Evolutionary conservation across 2,329 filamentous ascomycete species (phyloP).

Genomic region (Plectosphaerella cucumerina): DNA sequence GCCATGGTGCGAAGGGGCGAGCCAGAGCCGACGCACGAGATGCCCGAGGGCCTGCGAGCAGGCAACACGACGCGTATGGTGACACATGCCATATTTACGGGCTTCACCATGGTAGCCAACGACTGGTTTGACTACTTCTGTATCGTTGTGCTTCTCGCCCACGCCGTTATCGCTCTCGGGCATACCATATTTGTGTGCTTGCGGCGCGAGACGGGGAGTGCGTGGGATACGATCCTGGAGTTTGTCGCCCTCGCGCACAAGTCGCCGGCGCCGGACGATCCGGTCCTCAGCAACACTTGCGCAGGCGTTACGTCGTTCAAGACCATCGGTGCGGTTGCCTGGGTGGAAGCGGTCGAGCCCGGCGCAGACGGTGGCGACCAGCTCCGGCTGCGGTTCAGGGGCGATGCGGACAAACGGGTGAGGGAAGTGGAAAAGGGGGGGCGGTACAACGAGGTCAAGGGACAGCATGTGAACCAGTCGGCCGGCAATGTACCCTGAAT

Average conservation of each 20-base stretch:
- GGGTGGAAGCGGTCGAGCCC: background rate
- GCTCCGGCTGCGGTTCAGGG: too few species aligned
- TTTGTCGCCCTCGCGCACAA: background rate
- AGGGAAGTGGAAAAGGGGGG: too few species aligned
- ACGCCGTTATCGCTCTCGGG: background rate
- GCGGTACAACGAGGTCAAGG: too few species aligned
- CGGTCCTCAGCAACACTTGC: background rate
- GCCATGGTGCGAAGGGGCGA: background rate
- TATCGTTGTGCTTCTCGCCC: background rate
- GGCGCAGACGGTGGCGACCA: too few species aligned
- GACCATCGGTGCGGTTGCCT: background rate
- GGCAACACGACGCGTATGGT: background rate
- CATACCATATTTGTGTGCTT: background rate
- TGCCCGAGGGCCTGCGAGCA: background rate
- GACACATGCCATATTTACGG: background rate
- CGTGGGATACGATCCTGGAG: background rate
- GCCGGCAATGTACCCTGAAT: too few species aligned
- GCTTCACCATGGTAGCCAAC: background rate
- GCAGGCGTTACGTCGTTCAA: background rate
- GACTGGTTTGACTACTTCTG: background rate
- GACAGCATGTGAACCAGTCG: too few species aligned
- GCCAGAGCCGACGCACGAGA: background rate
- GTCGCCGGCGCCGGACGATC: background rate
- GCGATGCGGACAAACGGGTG: too few species aligned
- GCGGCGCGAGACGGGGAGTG: background rate